A percentile compares a stretch with the other conserved stretches of the same genome.
Evolutionary conservation across 495 filamentous ascomycete species (phyloP).

Genomic region (Neurospora sp.): DNA sequence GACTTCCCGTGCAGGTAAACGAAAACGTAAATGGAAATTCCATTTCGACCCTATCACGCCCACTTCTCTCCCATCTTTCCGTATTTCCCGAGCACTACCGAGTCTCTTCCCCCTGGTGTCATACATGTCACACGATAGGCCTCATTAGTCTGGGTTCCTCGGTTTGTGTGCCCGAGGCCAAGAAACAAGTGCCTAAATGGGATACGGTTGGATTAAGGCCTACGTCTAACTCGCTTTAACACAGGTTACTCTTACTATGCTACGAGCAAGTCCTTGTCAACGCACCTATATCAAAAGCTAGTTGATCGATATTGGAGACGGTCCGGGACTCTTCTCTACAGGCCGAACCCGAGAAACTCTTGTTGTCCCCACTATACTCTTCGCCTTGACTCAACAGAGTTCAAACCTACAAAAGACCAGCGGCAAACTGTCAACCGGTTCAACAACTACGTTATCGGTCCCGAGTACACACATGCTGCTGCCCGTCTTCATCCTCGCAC

Average conservation of each 20-base stretch:
- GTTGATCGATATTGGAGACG: conserved; percentile 87
- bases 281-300: conserved; percentile 68
- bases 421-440: conserved; percentile 82
- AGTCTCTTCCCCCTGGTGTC: not conserved
- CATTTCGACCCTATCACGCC: not conserved
- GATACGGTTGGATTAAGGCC: not conserved
- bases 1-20: conserved; percentile 32
- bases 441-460: conserved; percentile 76
- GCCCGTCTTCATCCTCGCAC: conserved; percentile 65
- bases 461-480: conserved; percentile 62
- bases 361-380: conserved; percentile 97
- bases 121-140: not conserved
- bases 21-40: conserved; percentile 25
- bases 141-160: not conserved
- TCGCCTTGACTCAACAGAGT: conserved; percentile 62
- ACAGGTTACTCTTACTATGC: conserved; percentile 81
- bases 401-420: conserved; percentile 69
- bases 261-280: conserved; percentile 53
- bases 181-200: not conserved
- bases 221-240: conserved; percentile 10
- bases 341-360: conserved; percentile 69
- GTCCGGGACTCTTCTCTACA: conserved; percentile 77
- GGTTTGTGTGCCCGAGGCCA: not conserved
- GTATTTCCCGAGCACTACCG: not conserved
- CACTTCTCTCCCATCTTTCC: not conserved